Conservation (phyloP, 2,329 filamentous ascomycete species). For the Byssochlamys sp. region DNA sequence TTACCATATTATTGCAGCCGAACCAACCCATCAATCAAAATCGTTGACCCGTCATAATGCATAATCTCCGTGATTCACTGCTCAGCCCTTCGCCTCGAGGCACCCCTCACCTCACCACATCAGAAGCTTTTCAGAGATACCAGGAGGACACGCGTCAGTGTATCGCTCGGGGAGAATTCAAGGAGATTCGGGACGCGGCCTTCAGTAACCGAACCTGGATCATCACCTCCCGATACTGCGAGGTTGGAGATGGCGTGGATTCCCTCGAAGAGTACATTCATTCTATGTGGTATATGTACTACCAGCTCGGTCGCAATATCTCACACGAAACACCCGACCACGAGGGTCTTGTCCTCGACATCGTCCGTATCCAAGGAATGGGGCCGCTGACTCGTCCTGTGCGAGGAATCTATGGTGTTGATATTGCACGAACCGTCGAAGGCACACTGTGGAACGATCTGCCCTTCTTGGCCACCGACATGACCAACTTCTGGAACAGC, state of each 20-base stretch:
- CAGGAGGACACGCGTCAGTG: conserved; percentile 2
- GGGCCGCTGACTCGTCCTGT: conserved; percentile 10
- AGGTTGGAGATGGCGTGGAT: conserved; percentile 10
- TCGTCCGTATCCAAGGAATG: conserved; percentile 14
- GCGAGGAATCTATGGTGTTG: conserved; percentile 8
- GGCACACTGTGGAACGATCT: conserved; percentile 18
- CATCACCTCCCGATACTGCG: conserved; percentile 8
- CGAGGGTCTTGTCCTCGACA: conserved; percentile 14
- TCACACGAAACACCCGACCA: conserved; percentile 11
- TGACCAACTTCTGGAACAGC: conserved; percentile 14
- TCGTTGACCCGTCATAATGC: conserved; percentile 4
- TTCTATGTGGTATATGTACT: conserved; percentile 16
- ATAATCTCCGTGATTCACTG: conserved; percentile 8
- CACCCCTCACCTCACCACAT: neutral
- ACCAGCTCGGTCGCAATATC: conserved; percentile 9
- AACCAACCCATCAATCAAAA: conserved; percentile 5
- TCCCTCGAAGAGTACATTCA: conserved; percentile 10
- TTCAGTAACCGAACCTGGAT: conserved; percentile 10
- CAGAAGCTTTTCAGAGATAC: conserved; percentile 1
- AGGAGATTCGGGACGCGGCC: conserved; percentile 5
- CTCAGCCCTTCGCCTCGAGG: conserved; percentile 5
- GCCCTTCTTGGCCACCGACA: conserved; percentile 13
- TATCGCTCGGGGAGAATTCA: conserved; percentile 3
- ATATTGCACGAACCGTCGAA: conserved; percentile 15
- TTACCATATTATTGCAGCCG: neutral